Conservation (phyloP, 306 rosid genomes). For the Bauhinia variegata region DNA sequence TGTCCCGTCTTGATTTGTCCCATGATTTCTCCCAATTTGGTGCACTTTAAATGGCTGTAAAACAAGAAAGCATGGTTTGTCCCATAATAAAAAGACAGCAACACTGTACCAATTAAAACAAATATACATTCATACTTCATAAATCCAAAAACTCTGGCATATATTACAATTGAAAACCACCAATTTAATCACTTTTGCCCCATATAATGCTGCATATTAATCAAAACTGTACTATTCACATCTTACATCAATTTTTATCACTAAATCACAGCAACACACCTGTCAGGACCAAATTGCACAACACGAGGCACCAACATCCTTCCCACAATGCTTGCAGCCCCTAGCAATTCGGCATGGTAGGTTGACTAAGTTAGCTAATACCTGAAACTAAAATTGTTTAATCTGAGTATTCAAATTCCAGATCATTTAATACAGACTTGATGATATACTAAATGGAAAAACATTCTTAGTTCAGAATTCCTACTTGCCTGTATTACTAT, state of each 20-base stretch:
- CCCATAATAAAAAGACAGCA: too few species aligned
- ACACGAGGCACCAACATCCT: conserved; percentile 78
- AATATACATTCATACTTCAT: too few species aligned
- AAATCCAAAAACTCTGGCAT: too few species aligned
- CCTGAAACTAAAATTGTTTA: conserved; percentile 57
- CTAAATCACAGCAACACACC: conserved; percentile 48
- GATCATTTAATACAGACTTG: conserved; percentile 14
- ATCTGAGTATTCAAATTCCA: conserved; percentile 11
- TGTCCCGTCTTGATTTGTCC: too few species aligned
- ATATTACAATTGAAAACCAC: conserved; percentile 23
- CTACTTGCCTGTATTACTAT: background rate
- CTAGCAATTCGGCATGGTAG: conserved; percentile 92
- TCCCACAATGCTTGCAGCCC: conserved; percentile 87
- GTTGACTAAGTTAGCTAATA: conserved; percentile 77
- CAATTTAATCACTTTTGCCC: conserved; percentile 12
- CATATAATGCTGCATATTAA: background rate
- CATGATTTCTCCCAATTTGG: too few species aligned
- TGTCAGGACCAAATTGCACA: conserved; percentile 75
- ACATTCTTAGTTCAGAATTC: conserved; percentile 27
- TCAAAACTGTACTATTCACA: conserved; percentile 26
- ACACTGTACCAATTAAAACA: too few species aligned
- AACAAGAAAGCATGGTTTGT: too few species aligned
- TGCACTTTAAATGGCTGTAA: too few species aligned
- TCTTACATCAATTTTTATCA: conserved; percentile 6
- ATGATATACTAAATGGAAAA: conserved; percentile 8